Evolutionary conservation across 257 asterid species (phyloP).

Genomic region (Ballota nigra): DNA sequence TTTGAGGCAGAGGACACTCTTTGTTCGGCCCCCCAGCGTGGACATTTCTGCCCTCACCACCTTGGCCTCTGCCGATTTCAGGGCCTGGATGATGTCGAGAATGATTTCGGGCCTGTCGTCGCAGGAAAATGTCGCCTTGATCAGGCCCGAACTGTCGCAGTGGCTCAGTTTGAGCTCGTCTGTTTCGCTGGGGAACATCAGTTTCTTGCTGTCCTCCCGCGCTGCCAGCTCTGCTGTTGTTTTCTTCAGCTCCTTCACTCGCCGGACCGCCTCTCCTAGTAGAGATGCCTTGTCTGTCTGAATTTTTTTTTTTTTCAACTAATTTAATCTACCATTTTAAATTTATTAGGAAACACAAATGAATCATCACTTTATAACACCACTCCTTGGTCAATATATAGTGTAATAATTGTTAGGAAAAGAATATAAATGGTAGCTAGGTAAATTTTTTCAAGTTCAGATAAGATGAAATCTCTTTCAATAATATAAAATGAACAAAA

Average conservation of each 20-base stretch:
- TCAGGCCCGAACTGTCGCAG: constrained; percentile 37
- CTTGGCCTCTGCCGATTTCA: constrained; percentile 55
- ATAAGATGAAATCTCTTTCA: no score
- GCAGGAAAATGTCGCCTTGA: constrained; percentile 67
- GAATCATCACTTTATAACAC: no score
- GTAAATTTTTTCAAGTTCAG: no score
- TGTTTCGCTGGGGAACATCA: constrained; percentile 52
- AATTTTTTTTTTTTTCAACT: no score
- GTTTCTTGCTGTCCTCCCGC: neutral
- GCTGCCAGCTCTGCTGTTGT: constrained; percentile 36
- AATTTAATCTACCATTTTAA: no score
- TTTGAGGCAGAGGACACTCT: constrained; percentile 54
- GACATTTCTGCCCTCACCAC: constrained; percentile 76
- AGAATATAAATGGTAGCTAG: no score
- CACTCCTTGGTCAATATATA: no score
- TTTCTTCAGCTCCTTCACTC: constrained; percentile 66
- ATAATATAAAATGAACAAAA: no score
- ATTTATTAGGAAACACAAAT: no score
- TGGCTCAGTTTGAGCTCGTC: constrained; percentile 58
- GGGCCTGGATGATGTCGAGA: constrained; percentile 55
- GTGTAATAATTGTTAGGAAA: no score
- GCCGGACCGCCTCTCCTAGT: constrained; percentile 79
- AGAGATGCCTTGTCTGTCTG: constrained; percentile 90
- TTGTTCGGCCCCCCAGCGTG: constrained; percentile 78
- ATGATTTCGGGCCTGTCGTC: constrained; percentile 79